Base-by-base conservation (phyloP, 208 protist genomes). In the Porcisia deanei region DNA sequence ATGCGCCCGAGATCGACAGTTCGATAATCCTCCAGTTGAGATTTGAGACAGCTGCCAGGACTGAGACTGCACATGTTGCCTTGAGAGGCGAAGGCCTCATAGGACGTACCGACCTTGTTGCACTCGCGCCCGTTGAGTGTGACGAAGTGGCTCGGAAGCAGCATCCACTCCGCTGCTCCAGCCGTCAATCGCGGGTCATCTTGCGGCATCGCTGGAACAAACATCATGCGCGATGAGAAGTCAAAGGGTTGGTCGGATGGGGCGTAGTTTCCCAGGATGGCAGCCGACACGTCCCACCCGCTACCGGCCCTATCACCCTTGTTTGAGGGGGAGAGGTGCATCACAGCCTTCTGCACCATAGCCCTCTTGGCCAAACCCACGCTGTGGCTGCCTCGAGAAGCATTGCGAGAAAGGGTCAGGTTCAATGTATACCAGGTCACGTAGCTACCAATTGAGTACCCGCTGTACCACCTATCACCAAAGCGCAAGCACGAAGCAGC, bases 71-170 rank as follows among this genome's bases (percentile, higher is more conserved):
- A 98, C 59, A 68, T 64, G 61, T 92, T 91, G 43, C 88, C 87
- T 69, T 97, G 91, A 54, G 80, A 85, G 0, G 79, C 71, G 65
- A 97, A 97, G n/a, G 88, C 94, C 75, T 95, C 91, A 83, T 96
- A 97, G 14, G 89, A 94, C 22, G 97, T 92, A 37, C 95, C 95
- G 1, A 98, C 83, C 72, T 96, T 96, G 81, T 98, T 88, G 82
- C 95, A 98, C 49, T 90, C 85, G 14, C 79, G 77, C 12, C 95
- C 95, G 54, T 94, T 75, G 43, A 92, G 22, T 1, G 85, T 94
- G 66, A 97, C 93, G 41, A 87, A 76, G 18, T 73, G 85, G 3
- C 54, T 86, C 63, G 91, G 75, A 34, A 97, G 63, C 57, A 98
- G 57, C 64, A 97, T 90, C 90, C 89, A 97, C 81, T 97, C 94